A percentile compares a stretch with the other conserved stretches of the same genome.
phyloP scores from a whole-genome alignment of 2,329 filamentous ascomycete species.

The Cytospora chrysosperma region DNA sequence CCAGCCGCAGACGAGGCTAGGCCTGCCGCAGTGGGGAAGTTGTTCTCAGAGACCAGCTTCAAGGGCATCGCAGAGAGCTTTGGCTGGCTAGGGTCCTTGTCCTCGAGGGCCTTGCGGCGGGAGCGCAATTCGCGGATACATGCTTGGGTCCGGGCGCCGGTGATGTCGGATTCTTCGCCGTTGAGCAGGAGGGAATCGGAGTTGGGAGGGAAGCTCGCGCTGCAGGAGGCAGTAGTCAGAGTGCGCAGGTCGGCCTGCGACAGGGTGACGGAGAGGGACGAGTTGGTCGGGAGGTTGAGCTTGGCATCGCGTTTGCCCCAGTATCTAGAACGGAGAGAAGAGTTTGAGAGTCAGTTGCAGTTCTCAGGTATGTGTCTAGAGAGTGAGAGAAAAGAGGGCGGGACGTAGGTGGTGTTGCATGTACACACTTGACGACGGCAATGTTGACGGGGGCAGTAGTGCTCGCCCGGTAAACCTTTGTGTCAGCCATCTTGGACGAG shows the following conservation, averaged over 20 bases:
- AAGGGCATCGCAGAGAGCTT: slow-evolving; percentile 76
- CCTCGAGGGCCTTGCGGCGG: slow-evolving; percentile 74
- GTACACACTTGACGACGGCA: slow-evolving; percentile 83
- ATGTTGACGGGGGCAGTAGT: slow-evolving; percentile 98
- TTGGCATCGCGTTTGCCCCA: slow-evolving; percentile 96
- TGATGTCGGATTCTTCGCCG: slow-evolving; percentile 76
- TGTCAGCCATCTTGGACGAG: slow-evolving; percentile 43
- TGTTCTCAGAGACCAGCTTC: slow-evolving; percentile 92
- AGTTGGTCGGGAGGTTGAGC: slow-evolving; percentile 96
- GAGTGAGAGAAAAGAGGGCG: slow-evolving; percentile 26
- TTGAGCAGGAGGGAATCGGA: slow-evolving; percentile 80
- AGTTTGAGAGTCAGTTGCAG: neutral
- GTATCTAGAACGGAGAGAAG: slow-evolving; percentile 49
- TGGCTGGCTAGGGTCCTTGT: slow-evolving; percentile 69
- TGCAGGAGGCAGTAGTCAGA: slow-evolving; percentile 93
- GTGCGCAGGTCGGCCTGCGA: slow-evolving; percentile 92
- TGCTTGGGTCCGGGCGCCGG: slow-evolving; percentile 86
- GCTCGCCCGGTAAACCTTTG: slow-evolving; percentile 79
- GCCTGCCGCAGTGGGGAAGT: slow-evolving; percentile 96
- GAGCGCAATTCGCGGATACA: slow-evolving; percentile 85
- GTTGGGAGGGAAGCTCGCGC: slow-evolving; percentile 57
- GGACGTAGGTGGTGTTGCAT: neutral
- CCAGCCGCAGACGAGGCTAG: slow-evolving; percentile 72
- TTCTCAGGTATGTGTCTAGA: neutral
- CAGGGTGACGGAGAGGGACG: slow-evolving; percentile 93